These are phyloP conservation scores for Leptographium wingfieldii DNA, from an alignment of 2,329 filamentous ascomycete species.

Conservation along the genomic window DNA sequence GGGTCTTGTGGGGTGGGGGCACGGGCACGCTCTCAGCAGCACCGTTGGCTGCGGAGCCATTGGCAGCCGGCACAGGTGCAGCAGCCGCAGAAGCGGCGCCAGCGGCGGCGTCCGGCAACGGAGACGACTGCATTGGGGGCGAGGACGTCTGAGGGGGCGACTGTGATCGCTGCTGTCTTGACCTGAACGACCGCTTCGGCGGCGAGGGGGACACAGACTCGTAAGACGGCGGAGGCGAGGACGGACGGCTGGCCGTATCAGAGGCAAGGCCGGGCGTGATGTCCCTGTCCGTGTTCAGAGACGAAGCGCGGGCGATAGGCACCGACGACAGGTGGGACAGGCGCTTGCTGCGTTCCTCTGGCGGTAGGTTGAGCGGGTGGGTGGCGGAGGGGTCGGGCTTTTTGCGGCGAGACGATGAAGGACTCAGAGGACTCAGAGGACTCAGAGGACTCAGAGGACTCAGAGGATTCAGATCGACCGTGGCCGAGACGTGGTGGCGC, in stretches of 20 bases:
- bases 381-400: slow-evolving; percentile 52
- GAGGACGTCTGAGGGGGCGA: slow-evolving; percentile 20
- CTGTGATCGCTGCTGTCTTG: slow-evolving; percentile 15
- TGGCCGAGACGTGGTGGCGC: background rate
- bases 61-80: slow-evolving; percentile 45
- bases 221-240: slow-evolving; percentile 24
- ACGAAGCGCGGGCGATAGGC: slow-evolving; percentile 48
- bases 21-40: slow-evolving; percentile 37
- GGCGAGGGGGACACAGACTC: slow-evolving; percentile 14
- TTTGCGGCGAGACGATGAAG: slow-evolving; percentile 30
- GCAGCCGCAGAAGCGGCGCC: slow-evolving; percentile 35
- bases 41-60: slow-evolving; percentile 24
- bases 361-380: slow-evolving; percentile 81
- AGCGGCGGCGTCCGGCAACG: slow-evolving; percentile 10
- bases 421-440: too few relatives aligned
- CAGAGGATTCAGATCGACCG: background rate
- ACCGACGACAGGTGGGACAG: slow-evolving; percentile 54
- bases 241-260: slow-evolving; percentile 21
- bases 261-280: slow-evolving; percentile 26
- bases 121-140: slow-evolving; percentile 13
- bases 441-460: too few relatives aligned
- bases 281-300: slow-evolving; percentile 70
- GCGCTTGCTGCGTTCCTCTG: slow-evolving; percentile 75
- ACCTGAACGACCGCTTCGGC: background rate
- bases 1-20: slow-evolving; percentile 60